A percentile compares a stretch with the other conserved stretches of the same genome.
Conservation (phyloP, 2,329 filamentous ascomycete genomes). For the Fonsecaea multimorphosa region DNA sequence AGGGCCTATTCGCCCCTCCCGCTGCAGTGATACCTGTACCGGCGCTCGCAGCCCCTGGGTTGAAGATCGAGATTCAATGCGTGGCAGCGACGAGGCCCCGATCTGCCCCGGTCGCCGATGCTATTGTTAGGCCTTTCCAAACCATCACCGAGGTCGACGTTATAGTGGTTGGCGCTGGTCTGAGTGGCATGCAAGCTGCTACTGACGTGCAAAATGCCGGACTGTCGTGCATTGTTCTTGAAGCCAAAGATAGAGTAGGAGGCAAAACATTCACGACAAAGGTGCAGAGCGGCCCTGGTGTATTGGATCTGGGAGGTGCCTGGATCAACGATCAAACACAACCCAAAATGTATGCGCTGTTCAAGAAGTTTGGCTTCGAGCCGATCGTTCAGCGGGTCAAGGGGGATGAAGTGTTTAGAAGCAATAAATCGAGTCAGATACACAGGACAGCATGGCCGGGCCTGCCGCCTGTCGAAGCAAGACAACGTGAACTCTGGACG, state of each 20-base stretch:
- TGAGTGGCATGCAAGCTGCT: slow-evolving; percentile 49
- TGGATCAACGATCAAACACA: slow-evolving; percentile 50
- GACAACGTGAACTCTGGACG: slow-evolving; percentile 27
- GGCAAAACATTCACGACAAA: slow-evolving; percentile 53
- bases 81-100: slow-evolving; percentile 34
- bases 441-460: slow-evolving; percentile 13
- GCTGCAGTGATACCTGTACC: slow-evolving; percentile 52
- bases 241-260: slow-evolving; percentile 57
- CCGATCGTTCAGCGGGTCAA: slow-evolving; percentile 41
- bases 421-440: slow-evolving; percentile 33
- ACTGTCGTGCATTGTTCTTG: slow-evolving; percentile 52
- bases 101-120: too few species aligned
- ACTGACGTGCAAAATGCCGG: slow-evolving; percentile 45
- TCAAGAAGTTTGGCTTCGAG: slow-evolving; percentile 39
- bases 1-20: slow-evolving; percentile 39
- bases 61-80: slow-evolving; percentile 54
- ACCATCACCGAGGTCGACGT: slow-evolving; percentile 45
- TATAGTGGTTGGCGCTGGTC: slow-evolving; percentile 55
- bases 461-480: slow-evolving; percentile 23
- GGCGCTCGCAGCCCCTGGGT: slow-evolving; percentile 47
- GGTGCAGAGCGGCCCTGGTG: slow-evolving; percentile 46
- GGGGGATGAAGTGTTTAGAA: slow-evolving; percentile 14
- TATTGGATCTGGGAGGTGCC: slow-evolving; percentile 44
- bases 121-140: slow-evolving; percentile 24
- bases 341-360: slow-evolving; percentile 39